These are phyloP conservation scores for Neoarthrinium moseri DNA, from an alignment of 2,329 filamentous ascomycete species.

Conservation along the genomic window DNA sequence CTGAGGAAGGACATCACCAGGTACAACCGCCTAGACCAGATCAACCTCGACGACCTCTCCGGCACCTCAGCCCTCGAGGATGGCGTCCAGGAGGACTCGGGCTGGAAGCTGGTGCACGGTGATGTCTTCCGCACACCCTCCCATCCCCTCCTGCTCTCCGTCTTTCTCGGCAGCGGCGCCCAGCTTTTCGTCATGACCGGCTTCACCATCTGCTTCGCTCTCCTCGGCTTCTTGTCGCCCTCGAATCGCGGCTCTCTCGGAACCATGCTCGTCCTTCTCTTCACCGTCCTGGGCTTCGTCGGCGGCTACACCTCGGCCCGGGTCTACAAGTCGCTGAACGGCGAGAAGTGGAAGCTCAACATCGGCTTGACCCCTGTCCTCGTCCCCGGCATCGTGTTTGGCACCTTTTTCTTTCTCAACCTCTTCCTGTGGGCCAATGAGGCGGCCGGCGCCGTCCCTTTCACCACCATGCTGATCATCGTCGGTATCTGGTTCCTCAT, in stretches of 20 bases:
- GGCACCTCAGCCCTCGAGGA: conserved; percentile 80
- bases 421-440: conserved; percentile 93
- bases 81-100: conserved; percentile 94
- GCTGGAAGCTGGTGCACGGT: conserved; percentile 97
- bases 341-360: conserved; percentile 92
- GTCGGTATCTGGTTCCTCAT: conserved; percentile 96
- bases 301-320: conserved; percentile 88
- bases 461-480: conserved; percentile 94
- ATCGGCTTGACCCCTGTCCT: conserved; percentile 84
- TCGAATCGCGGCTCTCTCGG: conserved; percentile 93
- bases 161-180: conserved; percentile 88
- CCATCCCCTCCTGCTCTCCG: conserved; percentile 77
- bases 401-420: conserved; percentile 88
- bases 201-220: conserved; percentile 87
- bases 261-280: conserved; percentile 89
- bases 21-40: conserved; percentile 91
- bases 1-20: conserved; percentile 93
- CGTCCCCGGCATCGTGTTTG: conserved; percentile 83
- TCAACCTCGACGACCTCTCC: conserved; percentile 85
- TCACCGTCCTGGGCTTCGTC: conserved; percentile 88
- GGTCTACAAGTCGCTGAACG: conserved; percentile 91
- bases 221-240: conserved; percentile 91
- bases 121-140: conserved; percentile 92
- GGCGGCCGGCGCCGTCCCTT: conserved; percentile 91
- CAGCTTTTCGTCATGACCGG: conserved; percentile 98